A percentile compares a stretch with the other conserved stretches of the same genome.
These are phyloP conservation scores for Escovopsis sp. DNA, from an alignment of 2,329 filamentous ascomycete species.

Conservation along the genomic window DNA sequence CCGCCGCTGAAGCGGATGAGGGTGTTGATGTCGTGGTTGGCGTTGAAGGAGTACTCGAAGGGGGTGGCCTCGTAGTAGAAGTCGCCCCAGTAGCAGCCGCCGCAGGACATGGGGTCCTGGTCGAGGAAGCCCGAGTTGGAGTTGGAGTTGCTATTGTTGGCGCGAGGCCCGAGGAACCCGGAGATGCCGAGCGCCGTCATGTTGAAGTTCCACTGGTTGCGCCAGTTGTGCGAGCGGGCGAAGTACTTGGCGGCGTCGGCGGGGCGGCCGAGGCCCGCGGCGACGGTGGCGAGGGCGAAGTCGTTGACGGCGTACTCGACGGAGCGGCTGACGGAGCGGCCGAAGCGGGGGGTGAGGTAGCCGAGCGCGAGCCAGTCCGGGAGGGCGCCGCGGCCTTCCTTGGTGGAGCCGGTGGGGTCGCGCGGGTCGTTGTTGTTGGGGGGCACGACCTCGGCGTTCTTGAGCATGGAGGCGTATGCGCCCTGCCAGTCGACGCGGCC, in stretches of 20 bases:
- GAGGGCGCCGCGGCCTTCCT: slow-evolving; percentile 52
- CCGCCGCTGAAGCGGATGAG: slow-evolving; percentile 43
- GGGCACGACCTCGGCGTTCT: slow-evolving; percentile 49
- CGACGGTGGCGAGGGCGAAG: slow-evolving; percentile 51
- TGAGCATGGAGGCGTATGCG: slow-evolving; percentile 47
- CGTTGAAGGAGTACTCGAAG: slow-evolving; percentile 53
- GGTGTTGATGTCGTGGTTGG: slow-evolving; percentile 47
- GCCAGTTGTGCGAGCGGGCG: slow-evolving; percentile 50
- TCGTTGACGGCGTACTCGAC: slow-evolving; percentile 58
- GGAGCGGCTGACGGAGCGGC: slow-evolving; percentile 45
- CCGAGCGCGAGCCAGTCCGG: slow-evolving; percentile 51
- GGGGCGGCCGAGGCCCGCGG: slow-evolving; percentile 35
- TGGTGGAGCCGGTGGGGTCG: slow-evolving; percentile 44
- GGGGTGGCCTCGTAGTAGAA: slow-evolving; percentile 42
- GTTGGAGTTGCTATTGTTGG: no score
- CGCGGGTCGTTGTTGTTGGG: slow-evolving; percentile 41
- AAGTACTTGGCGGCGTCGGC: slow-evolving; percentile 43
- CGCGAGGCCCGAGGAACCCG: slow-evolving; percentile 52
- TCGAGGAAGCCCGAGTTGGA: slow-evolving; percentile 30
- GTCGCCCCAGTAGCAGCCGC: slow-evolving; percentile 51
- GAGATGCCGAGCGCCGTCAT: slow-evolving; percentile 42
- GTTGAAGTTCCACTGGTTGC: slow-evolving; percentile 53
- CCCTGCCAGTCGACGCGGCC: slow-evolving; percentile 49
- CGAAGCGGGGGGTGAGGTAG: slow-evolving; percentile 48
- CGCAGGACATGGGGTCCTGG: slow-evolving; percentile 43